phyloP scores from a whole-genome alignment of 177 flowering plant species.

The Vitis hybrid region DNA sequence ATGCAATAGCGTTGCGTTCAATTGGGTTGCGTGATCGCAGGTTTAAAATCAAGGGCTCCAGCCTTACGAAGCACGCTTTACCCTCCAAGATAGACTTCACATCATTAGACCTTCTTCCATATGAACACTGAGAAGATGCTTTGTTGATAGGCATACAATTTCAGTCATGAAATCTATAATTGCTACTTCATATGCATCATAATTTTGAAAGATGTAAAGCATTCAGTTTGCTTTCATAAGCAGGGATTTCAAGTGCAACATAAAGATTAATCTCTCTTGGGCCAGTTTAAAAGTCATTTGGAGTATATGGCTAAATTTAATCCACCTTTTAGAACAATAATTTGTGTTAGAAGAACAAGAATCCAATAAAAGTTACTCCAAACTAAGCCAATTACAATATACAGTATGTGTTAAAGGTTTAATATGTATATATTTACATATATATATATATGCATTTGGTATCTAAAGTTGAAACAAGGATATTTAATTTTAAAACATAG shows the following conservation, averaged over 20 bases:
- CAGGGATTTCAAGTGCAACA: constrained; percentile 26
- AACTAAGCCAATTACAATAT: neutral
- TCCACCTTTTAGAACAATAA: constrained; percentile 1
- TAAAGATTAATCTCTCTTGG: constrained; percentile 3
- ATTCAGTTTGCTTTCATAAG: constrained; percentile 23
- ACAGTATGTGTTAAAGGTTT: neutral
- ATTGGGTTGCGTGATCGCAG: constrained; percentile 14
- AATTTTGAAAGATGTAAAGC: constrained; percentile 22
- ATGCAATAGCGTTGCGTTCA: neutral
- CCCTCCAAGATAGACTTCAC: constrained; percentile 11
- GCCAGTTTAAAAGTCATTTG: neutral
- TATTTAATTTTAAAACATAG: no score
- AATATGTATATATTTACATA: no score
- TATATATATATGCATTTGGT: no score
- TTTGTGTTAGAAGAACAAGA: neutral
- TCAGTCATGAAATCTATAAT: constrained; percentile 20
- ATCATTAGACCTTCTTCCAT: constrained; percentile 18
- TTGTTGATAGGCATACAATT: constrained; percentile 18
- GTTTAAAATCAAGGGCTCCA: constrained; percentile 15
- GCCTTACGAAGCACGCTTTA: constrained; percentile 12
- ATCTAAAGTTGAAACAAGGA: no score
- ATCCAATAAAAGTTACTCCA: neutral
- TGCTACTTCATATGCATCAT: constrained; percentile 19
- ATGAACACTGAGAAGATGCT: constrained; percentile 14
- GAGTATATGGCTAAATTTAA: neutral